A percentile compares a stretch with the other conserved stretches of the same genome.
phyloP scores from a whole-genome alignment of 2,329 filamentous ascomycete genomes.

The Epichloe glyceriae region DNA sequence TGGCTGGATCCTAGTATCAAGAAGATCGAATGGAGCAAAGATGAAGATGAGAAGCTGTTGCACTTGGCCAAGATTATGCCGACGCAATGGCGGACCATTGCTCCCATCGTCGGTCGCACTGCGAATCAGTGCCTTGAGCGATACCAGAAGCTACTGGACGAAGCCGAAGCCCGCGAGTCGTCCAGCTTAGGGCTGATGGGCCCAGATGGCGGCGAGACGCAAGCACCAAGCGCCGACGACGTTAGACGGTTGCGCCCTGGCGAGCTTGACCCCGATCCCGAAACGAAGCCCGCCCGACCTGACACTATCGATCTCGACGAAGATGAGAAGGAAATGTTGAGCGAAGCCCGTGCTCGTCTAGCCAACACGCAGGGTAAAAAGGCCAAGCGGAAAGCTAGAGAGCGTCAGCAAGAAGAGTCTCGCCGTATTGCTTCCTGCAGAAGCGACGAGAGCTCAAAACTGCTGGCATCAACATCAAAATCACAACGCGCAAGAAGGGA shows the following conservation, averaged over 20 bases:
- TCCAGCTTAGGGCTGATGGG: constrained; percentile 74
- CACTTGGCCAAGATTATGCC: constrained; percentile 98
- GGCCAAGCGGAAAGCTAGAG: constrained; percentile 91
- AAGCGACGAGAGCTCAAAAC: constrained; percentile 95
- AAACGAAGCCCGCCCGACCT: constrained; percentile 87
- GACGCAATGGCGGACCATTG: constrained; percentile 97
- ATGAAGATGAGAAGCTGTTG: constrained; percentile 94
- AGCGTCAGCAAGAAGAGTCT: constrained; percentile 90
- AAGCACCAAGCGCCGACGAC: constrained; percentile 84
- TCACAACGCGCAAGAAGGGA: constrained; percentile 79
- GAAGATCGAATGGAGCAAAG: constrained; percentile 97
- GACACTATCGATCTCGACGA: constrained; percentile 98
- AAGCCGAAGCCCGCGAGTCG: constrained; percentile 82
- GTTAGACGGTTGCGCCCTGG: constrained; percentile 79
- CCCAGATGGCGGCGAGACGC: constrained; percentile 72
- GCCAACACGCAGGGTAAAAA: constrained; percentile 99
- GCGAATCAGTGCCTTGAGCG: constrained; percentile 95
- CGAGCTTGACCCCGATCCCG: constrained; percentile 92
- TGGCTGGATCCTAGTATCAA: constrained; percentile 97
- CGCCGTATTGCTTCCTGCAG: constrained; percentile 80
- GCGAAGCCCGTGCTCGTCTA: constrained; percentile 87
- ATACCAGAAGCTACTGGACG: constrained; percentile 91
- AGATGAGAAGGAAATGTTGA: constrained; percentile 99
- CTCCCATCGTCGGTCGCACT: constrained; percentile 88
- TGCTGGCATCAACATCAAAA: constrained; percentile 95